Evolutionary conservation across 2,329 filamentous ascomycete species (phyloP).

Genomic region (Xylariaceae sp.): DNA sequence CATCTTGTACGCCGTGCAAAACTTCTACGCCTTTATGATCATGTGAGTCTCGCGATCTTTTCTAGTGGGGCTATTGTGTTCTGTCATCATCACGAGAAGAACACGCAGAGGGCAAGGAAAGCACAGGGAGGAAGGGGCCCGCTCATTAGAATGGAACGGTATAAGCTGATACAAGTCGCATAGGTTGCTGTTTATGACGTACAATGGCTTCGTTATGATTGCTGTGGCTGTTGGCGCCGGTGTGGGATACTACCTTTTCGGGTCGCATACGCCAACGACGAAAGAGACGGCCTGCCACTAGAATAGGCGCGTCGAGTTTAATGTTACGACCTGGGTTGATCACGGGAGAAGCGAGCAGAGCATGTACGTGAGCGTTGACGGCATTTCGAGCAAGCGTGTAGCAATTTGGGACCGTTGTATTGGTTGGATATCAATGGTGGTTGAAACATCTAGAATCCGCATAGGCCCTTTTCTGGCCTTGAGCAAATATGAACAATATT

Average conservation of each 20-base stretch:
- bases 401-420: too few relatives aligned
- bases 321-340: not conserved
- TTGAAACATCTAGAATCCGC: too few relatives aligned
- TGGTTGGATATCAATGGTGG: too few relatives aligned
- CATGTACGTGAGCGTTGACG: too few relatives aligned
- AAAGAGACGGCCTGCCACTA: conserved; percentile 92
- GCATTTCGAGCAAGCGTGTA: too few relatives aligned
- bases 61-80: not conserved
- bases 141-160: not conserved
- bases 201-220: conserved; percentile 97
- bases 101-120: not conserved
- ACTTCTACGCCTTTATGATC: conserved; percentile 98
- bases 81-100: not conserved
- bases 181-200: conserved; percentile 99
- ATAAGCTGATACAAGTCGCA: not conserved
- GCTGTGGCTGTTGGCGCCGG: conserved; percentile 86
- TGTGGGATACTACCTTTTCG: conserved; percentile 80
- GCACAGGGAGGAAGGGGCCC: not conserved
- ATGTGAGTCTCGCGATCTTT: conserved; percentile 64
- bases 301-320: not conserved
- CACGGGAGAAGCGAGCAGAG: not conserved
- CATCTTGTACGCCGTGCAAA: conserved; percentile 82
- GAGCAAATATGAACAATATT: too few relatives aligned
- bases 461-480: too few relatives aligned
- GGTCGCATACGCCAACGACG: conserved; percentile 61